Conservation (phyloP, 1,284 basidiomycete genomes). For the Sanghuangporus weigelae region DNA sequence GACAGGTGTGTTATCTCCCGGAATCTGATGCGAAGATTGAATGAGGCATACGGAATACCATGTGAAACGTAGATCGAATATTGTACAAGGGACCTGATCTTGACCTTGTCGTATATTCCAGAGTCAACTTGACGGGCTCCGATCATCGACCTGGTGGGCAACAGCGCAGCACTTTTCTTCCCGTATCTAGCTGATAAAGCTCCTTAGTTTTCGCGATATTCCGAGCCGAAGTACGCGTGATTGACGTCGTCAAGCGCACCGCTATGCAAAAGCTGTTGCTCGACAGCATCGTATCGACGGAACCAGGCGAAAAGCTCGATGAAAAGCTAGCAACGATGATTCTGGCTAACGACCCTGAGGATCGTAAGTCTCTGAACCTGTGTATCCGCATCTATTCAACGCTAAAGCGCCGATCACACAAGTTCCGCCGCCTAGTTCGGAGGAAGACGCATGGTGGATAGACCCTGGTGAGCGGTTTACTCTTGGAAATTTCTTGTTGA, state of each 20-base stretch:
- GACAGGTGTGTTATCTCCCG: conserved; percentile 59
- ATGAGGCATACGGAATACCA: not conserved
- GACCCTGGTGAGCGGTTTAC: conserved; percentile 43
- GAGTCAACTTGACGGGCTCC: conserved; percentile 82
- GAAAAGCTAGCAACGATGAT: conserved; percentile 57
- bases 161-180: not conserved
- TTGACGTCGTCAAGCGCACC: conserved; percentile 74
- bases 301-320: conserved; percentile 61
- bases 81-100: conserved; percentile 73
- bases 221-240: conserved; percentile 67
- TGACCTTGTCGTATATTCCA: conserved; percentile 58
- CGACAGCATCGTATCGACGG: conserved; percentile 53
- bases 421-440: conserved; percentile 79
- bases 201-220: conserved; percentile 79
- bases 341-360: conserved; percentile 33
- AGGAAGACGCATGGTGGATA: conserved; percentile 74
- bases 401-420: not conserved
- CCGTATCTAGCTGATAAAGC: not conserved
- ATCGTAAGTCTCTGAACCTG: conserved; percentile 32
- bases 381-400: not conserved
- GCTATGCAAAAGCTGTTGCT: conserved; percentile 66
- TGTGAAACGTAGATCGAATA: conserved; percentile 69
- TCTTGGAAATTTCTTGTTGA: not conserved
- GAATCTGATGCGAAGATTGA: not conserved
- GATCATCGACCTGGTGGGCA: conserved; percentile 86